Conservation (phyloP, 2,329 filamentous ascomycete genomes). For the Fusarium sp. region DNA sequence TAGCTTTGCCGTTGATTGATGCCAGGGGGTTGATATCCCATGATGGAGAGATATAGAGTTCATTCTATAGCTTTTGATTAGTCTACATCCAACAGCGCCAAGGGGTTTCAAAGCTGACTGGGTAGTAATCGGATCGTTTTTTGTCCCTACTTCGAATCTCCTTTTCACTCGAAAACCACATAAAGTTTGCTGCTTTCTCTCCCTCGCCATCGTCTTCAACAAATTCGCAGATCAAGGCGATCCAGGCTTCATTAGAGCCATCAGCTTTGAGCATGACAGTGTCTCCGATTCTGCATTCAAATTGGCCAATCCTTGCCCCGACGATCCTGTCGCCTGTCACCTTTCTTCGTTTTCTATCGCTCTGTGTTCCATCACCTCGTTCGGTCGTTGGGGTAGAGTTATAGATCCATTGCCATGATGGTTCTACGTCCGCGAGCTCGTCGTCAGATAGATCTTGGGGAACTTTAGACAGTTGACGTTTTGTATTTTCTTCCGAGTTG, state of each 20-base stretch:
- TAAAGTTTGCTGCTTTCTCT: constrained; percentile 83
- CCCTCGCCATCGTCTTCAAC: constrained; percentile 71
- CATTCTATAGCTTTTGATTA: constrained; percentile 65
- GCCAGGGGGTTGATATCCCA: constrained; percentile 88
- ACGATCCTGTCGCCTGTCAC: constrained; percentile 65
- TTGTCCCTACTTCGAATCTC: constrained; percentile 86
- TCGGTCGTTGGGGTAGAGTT: constrained; percentile 44
- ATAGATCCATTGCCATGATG: constrained; percentile 85
- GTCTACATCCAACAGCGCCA: not conserved
- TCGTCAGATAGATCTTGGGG: constrained; percentile 79
- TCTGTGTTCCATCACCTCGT: constrained; percentile 39
- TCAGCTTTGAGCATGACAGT: constrained; percentile 88
- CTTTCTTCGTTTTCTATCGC: constrained; percentile 50
- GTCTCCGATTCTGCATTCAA: constrained; percentile 84
- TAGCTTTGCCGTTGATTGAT: constrained; percentile 91
- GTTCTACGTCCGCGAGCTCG: constrained; percentile 78
- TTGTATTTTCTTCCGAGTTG: constrained; percentile 20
- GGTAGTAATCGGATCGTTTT: constrained; percentile 81
- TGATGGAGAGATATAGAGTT: constrained; percentile 88
- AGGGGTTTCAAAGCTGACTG: constrained; percentile 54
- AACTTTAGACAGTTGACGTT: constrained; percentile 21
- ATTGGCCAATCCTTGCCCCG: constrained; percentile 83
- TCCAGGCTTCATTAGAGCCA: constrained; percentile 88
- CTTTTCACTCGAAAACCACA: constrained; percentile 95
- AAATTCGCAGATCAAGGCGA: constrained; percentile 88